Conservation (phyloP, 495 filamentous ascomycete species). For the Daldinia caldariorum region DNA sequence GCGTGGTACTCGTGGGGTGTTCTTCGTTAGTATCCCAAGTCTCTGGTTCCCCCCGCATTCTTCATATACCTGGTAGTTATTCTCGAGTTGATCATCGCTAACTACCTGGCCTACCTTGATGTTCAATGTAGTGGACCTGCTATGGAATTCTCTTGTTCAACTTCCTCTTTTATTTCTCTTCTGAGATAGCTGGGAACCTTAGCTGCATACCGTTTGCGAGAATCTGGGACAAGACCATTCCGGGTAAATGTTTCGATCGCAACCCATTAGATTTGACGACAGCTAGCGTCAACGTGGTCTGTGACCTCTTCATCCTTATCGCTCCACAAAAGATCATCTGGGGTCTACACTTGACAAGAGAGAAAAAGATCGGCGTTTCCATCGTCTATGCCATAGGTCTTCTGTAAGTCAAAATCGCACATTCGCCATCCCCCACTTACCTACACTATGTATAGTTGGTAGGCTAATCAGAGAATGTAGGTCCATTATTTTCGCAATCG, state of each 20-base stretch:
- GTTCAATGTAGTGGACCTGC: constrained; percentile 27
- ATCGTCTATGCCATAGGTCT: constrained; percentile 13
- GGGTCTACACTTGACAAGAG: neutral
- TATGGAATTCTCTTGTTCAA: constrained; percentile 52
- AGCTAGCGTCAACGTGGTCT: constrained; percentile 43
- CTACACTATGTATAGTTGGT: too few relatives aligned
- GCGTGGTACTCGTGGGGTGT: constrained; percentile 12
- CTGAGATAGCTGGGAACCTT: constrained; percentile 55
- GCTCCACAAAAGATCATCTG: constrained; percentile 4
- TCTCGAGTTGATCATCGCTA: neutral
- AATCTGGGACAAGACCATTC: constrained; percentile 45
- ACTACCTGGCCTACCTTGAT: too few relatives aligned
- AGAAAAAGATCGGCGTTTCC: constrained; percentile 7
- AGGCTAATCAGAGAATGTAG: too few relatives aligned
- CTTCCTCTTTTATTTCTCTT: constrained; percentile 51
- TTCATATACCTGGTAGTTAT: neutral
- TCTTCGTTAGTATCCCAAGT: constrained; percentile 24
- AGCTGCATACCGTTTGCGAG: constrained; percentile 51
- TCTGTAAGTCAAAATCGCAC: neutral
- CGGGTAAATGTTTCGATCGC: constrained; percentile 39
- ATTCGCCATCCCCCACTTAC: too few relatives aligned
- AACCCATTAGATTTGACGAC: constrained; percentile 22
- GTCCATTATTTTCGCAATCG: too few relatives aligned
- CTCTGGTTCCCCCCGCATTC: neutral
- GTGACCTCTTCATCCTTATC: constrained; percentile 45